Base-by-base conservation (phyloP, 2,329 filamentous ascomycete species). In the Monilinia vaccinii-corymbosi region DNA sequence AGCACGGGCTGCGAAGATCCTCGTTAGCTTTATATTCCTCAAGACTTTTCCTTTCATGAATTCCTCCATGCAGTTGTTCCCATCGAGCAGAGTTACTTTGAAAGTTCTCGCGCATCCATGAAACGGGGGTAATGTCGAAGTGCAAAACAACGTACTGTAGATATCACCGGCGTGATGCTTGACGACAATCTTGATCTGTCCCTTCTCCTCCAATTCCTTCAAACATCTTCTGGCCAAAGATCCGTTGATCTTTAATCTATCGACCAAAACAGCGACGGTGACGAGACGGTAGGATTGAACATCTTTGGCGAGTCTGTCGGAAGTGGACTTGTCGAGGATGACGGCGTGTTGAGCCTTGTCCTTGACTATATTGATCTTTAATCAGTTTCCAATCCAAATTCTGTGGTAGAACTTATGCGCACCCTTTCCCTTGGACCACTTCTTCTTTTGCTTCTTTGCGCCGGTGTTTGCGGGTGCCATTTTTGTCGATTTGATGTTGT, bases 281-380 rank as follows among this genome's bases (percentile, higher is more conserved):
- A 99, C 91, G 78, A 99, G 91, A 76, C 94, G 91, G 89, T 97
- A 99, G 68, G 94, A 97, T 81, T 97, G 94, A 74, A 99, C 95
- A 86, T 99, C 94, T 85, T 99, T 99, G 85, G 96, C 89, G 79
- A 99, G 91, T 85, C 95, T 96, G 81, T 99, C 94, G 71, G 88
- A 89, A 76, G 88, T 96, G 80, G 83, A 76, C 87, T 99, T 99
- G 85, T 99, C 94, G 81, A 99, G 91, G 76, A 97, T 84, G 80
- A 99, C 94, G 79, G 89, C 90, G 86, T 99, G 94, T 79, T 97
- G 89, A 81, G 94, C 93, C 92, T 99, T 99, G 87, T 99, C 94
- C 94, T 99, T 99, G 84, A 99, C 94, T 91, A 78, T 82, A 75
- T 56, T 51, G 48, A 46, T 42, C 9, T 48, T 47, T 21, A 46